Conservation (phyloP, 768 basidiomycete species). For the Mycena pura region DNA sequence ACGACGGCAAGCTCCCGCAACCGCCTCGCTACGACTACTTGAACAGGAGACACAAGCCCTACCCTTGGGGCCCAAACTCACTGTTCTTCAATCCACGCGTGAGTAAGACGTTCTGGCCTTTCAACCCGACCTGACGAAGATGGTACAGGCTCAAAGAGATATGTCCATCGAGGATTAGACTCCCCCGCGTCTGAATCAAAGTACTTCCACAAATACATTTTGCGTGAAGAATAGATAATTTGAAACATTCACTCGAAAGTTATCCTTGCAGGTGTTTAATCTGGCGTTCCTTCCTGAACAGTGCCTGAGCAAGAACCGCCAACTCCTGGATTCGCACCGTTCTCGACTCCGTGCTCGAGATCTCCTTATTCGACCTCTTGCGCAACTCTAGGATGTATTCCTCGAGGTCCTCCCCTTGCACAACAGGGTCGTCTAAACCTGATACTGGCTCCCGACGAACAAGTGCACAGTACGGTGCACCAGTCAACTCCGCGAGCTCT, state of each 20-base stretch:
- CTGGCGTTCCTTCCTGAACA: constrained; percentile 25
- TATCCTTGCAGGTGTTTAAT: constrained; percentile 26
- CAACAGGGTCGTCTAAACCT: constrained; percentile 19
- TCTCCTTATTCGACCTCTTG: constrained; percentile 25
- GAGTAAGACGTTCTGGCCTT: constrained; percentile 30
- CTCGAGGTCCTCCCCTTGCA: constrained; percentile 13
- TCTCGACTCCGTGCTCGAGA: constrained; percentile 16
- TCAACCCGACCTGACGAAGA: neutral
- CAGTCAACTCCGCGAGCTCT: constrained; percentile 20
- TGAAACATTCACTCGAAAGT: neutral
- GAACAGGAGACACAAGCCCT: constrained; percentile 79
- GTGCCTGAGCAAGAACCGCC: constrained; percentile 20
- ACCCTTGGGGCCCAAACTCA: constrained; percentile 85
- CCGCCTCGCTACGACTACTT: constrained; percentile 77
- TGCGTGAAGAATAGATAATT: constrained; percentile 11
- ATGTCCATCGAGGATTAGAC: constrained; percentile 27
- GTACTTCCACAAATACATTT: constrained; percentile 18
- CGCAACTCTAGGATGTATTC: constrained; percentile 20
- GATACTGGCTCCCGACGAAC: constrained; percentile 14
- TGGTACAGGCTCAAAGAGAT: constrained; percentile 24
- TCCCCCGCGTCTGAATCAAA: too few relatives aligned
- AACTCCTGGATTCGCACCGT: constrained; percentile 10
- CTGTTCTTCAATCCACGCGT: constrained; percentile 84
- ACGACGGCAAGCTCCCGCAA: constrained; percentile 75
- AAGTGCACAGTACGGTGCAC: neutral